Evolutionary conservation across 164 flowering plant genomes (phyloP), one percentile per base, ranked within the genome.

Genomic region (Cinnamomum micranthum): DNA sequence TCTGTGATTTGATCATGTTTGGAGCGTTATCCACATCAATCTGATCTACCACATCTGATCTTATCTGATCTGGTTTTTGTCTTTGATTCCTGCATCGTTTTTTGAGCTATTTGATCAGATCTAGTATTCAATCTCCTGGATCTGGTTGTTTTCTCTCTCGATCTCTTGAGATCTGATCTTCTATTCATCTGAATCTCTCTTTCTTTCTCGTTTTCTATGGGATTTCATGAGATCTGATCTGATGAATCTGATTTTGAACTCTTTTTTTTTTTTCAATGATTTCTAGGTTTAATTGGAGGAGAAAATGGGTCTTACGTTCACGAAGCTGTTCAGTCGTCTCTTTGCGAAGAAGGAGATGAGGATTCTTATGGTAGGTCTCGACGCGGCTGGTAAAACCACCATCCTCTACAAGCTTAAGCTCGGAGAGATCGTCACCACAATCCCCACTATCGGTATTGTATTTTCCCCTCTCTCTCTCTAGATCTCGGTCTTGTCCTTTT

Each of bases 271-370:
- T n/a, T n/a, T n/a, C n/a, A n/a, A n/a, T 28, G n/a, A 33, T 64
- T 24, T 67, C 50, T 17, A 19, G 17, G 14, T 67, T 67, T 19
- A 35, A 67, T 67, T 67, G 41, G 28, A 20, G 75, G 74, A 24
- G 58, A 52, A 69, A 70, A 77, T 77, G 79, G 79, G 79, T 71
- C 79, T 77, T 67, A 72, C 79, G 47, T 72, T 77, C 71, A 72
- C 79, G 50, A 72, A 72, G 75, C 75, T 77, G 41, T 72, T 77
- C 72, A 77, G 79, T 25, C 75, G 72, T 2, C 72, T 77, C 28
- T 77, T 77, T 28, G 79, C 79, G 14, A 77, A 77, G 79, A 77
- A 72, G 75, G 79, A 77, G 71, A 77, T 77, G 79, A 55, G 79
- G 68, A 77, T 77, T 47, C 71, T 77, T 17, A 72, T 77, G 79